Evolutionary conservation across 306 rosid species (phyloP).

Genomic region (Astragalus membranaceus): DNA sequence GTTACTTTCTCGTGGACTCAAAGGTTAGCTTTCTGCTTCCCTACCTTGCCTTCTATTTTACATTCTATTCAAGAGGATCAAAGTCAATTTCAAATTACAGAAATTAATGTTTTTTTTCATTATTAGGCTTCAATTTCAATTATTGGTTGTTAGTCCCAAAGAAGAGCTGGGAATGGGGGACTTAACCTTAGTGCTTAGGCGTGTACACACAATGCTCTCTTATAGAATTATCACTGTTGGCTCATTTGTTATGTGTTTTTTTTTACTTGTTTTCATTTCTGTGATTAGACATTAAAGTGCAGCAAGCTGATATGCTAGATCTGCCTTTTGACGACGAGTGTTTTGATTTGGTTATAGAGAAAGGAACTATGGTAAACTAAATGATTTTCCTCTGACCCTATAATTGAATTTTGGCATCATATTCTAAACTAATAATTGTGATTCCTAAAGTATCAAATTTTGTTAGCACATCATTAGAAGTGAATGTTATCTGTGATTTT

Average conservation of each 20-base stretch:
- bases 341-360: conserved; percentile 91
- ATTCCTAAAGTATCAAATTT: neutral
- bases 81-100: too few species aligned
- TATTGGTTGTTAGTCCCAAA: too few species aligned
- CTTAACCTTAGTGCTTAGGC: too few species aligned
- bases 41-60: too few species aligned
- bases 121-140: too few species aligned
- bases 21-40: conserved; percentile 38
- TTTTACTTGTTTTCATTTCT: conserved; percentile 14
- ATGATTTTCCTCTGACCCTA: conserved; percentile 15
- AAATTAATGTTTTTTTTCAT: too few species aligned
- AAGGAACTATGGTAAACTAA: conserved; percentile 84
- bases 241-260: neutral
- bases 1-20: conserved; percentile 47
- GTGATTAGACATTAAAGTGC: conserved; percentile 72
- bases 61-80: too few species aligned
- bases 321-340: conserved; percentile 70
- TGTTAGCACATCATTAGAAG: conserved; percentile 4
- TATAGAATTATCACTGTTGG: too few species aligned
- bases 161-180: too few species aligned
- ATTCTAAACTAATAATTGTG: conserved; percentile 2
- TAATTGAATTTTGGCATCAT: conserved; percentile 13
- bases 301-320: conserved; percentile 95
- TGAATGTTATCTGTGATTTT: conserved; percentile 24
- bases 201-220: too few species aligned